Base-by-base conservation (phyloP, 1,139 yeast species). In the Kodamaea ohmeri region DNA sequence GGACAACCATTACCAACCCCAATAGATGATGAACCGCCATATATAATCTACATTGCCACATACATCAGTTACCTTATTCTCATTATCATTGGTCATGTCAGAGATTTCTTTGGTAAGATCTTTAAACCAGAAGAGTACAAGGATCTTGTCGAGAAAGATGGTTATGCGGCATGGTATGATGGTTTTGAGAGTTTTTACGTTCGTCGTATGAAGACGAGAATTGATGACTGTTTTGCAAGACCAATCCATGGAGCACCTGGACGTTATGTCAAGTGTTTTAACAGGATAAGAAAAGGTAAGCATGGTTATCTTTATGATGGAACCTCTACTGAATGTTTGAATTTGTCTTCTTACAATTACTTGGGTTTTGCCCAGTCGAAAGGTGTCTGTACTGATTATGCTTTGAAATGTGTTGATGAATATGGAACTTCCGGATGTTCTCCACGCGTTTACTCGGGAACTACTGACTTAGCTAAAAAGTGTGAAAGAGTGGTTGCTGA, bases 191-290 rank as follows among this genome's bases (percentile, higher is more conserved):
- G 87, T 50, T 94, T 92, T 58, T 92, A 90, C 60, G 84, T 90
- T 32, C 83, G 99, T 55, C 80, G 97, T 53, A 75, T 92, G 71
- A 90, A 94, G 59, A 78, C 76, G 48, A 84, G 96, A 63, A 78
- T 92, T 47, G 96, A 86, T 55, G 97, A 92, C 61, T 89, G 97
- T 61, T 92, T 92, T 63, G 88, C 95, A 4, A 80, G 97, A 58
- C 97, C 97, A 25, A 87, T 95, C 22, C 85, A 87, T 43, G 97
- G 97, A 29, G 98, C 92, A 22, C 98, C 99, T 1, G 99, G 99
- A 17, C 78, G 99, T 60, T 83, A 71, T 53, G 81, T 92, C 52
- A 77, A 81, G 41, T 81, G 95, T 52, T 80, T 83, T 53, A 90
- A 88, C 52, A 78, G 98, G 50, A 67, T 71, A 28, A 73, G 90